Evolutionary conservation across 371 early-diverging fungal species (phyloP).

Genomic region (Syncephalastrum sp.): DNA sequence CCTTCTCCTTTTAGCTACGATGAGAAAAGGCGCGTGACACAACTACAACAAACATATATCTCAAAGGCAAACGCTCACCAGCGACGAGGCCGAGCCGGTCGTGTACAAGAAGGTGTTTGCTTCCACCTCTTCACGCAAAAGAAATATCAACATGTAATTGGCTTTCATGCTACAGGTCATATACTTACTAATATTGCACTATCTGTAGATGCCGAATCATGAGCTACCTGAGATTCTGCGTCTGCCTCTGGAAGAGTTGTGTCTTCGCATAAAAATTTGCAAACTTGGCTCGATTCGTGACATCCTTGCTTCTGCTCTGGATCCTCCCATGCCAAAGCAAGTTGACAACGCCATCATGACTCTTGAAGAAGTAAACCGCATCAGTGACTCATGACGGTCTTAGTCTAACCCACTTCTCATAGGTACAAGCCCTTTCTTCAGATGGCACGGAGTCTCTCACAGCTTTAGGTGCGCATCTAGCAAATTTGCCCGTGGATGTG

Average conservation of each 20-base stretch:
- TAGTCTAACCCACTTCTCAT: neutral
- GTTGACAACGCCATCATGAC: constrained; percentile 64
- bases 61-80: constrained; percentile 87
- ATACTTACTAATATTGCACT: neutral
- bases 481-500: constrained; percentile 84
- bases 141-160: constrained; percentile 51
- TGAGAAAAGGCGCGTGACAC: constrained; percentile 63
- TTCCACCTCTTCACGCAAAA: constrained; percentile 68
- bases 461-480: constrained; percentile 85
- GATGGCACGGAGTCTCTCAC: constrained; percentile 67
- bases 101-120: constrained; percentile 82
- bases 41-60: constrained; percentile 67
- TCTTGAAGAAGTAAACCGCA: constrained; percentile 49
- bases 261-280: constrained; percentile 76
- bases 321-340: constrained; percentile 73
- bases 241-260: constrained; percentile 77
- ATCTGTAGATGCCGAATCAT: constrained; percentile 55
- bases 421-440: constrained; percentile 49
- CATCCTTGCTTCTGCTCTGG: constrained; percentile 68
- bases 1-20: constrained; percentile 51
- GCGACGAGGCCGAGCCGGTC: constrained; percentile 92
- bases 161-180: no score
- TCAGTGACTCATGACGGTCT: neutral
- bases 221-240: constrained; percentile 83
- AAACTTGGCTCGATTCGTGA: constrained; percentile 54